These are phyloP conservation scores for Coemansia sp. DNA, from an alignment of 192 early-diverging fungal genomes.

Conservation along the genomic window DNA sequence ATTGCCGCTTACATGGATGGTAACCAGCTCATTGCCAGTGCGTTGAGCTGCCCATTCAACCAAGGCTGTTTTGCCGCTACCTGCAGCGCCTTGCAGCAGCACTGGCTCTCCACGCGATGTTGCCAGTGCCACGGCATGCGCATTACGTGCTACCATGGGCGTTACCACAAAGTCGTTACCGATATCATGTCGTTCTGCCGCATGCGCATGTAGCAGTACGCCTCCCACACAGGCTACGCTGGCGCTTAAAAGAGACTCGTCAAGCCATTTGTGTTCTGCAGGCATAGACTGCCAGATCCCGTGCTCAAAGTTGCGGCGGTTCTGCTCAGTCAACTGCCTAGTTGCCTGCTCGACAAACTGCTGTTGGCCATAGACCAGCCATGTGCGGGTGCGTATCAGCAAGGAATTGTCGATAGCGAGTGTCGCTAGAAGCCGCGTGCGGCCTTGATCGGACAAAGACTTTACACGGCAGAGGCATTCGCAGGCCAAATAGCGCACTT, in stretches of 20 bases:
- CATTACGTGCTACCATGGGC: slow-evolving; percentile 68
- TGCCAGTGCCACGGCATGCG: slow-evolving; percentile 79
- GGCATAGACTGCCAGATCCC: slow-evolving; percentile 12
- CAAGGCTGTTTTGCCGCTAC: slow-evolving; percentile 86
- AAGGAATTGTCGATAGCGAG: neutral
- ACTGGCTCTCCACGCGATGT: slow-evolving; percentile 84
- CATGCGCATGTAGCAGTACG: slow-evolving; percentile 43
- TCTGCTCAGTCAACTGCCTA: slow-evolving; percentile 11
- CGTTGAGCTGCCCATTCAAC: slow-evolving; percentile 82
- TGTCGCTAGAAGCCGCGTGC: slow-evolving; percentile 14
- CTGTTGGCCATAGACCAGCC: slow-evolving; percentile 30
- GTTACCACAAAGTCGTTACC: slow-evolving; percentile 65
- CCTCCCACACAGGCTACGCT: slow-evolving; percentile 47
- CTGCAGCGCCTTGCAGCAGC: slow-evolving; percentile 79
- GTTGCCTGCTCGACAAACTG: slow-evolving; percentile 11
- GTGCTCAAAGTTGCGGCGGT: slow-evolving; percentile 2
- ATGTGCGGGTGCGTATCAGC: slow-evolving; percentile 18
- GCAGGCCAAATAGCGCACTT: slow-evolving; percentile 30
- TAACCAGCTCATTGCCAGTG: slow-evolving; percentile 79
- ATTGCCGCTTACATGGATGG: slow-evolving; percentile 94
- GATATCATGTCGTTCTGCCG: slow-evolving; percentile 6
- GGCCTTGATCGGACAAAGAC: slow-evolving; percentile 23
- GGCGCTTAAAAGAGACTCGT: slow-evolving; percentile 17
- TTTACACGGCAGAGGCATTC: slow-evolving; percentile 32
- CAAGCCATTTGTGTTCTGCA: slow-evolving; percentile 19